Evolutionary conservation across 2,329 filamentous ascomycete genomes (phyloP), one percentile per base, ranked within the genome.

Genomic region (Biscogniauxia mediterranea): DNA sequence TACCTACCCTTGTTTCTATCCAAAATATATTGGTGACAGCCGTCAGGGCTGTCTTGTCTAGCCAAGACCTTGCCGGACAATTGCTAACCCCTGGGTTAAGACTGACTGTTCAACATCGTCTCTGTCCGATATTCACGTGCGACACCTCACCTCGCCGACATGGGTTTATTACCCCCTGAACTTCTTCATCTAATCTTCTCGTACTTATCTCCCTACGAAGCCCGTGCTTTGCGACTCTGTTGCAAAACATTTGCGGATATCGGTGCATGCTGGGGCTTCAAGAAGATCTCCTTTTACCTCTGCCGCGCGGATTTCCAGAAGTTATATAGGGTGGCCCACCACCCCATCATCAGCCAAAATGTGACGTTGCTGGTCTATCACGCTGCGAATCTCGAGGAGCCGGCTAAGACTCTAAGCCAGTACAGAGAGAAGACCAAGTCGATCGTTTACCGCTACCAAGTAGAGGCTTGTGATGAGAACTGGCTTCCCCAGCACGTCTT

Each of bases 281-380:
- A 23, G 17, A 21, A 50, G 19, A 59, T 64, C 20, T 17, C 17
- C 5, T 38, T 61, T 26, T 53, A 50, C 25, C 46, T 59, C 52
- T 46, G 52, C 54, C 50, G 28, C 13, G 38, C 54, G 17, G 59
- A 59, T 28, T 56, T 64, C 26, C n/a, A 53, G 9, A 64, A 54
- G 25, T 26, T 64, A 15, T 51, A 23, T 25, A 52, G 50, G 20
- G 28, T 61, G 23, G 55, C 62, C 32, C 8, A 49, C 6, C 59
- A 64, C 20, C 62, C 62, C 25, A 42, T 59, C 46, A 59, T 64
- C 17, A 55, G 59, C 56, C 54, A 55, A 13, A 49, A 55, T 46
- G 55, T 64, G 25, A 56, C 51, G 20, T 32, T 20, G n/a, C 54
- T 64, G 13, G 25, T 57, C 20, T 64, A 64, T 32, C 28, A 57